These are phyloP conservation scores for Phytophthora hibernalis DNA, from an alignment of 352 stramenopile genomes.

Conservation along the genomic window DNA sequence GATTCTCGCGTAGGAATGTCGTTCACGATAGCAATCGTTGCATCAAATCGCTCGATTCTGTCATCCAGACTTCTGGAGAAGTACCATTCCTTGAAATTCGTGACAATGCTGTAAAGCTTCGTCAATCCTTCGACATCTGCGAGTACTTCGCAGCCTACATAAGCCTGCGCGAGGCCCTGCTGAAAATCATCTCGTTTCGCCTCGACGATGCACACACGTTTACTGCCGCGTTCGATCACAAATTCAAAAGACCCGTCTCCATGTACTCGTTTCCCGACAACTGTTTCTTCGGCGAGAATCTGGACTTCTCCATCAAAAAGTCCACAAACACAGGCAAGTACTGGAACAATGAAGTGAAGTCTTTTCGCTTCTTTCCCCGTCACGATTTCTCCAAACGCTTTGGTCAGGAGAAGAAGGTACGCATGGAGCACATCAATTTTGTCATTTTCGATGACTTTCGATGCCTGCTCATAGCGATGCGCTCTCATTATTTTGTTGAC, in stretches of 20 bases:
- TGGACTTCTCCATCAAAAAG: slow-evolving; percentile 9
- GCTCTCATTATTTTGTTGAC: neutral
- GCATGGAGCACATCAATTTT: neutral
- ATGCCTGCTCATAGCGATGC: neutral
- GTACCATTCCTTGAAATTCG: no score
- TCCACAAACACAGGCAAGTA: neutral
- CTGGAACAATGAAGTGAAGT: slow-evolving; percentile 7
- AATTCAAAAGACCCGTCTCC: neutral
- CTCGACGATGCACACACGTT: neutral
- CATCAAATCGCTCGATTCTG: slow-evolving; percentile 2
- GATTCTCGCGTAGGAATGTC: slow-evolving; percentile 4
- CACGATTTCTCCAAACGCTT: slow-evolving; percentile 3
- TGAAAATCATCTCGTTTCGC: neutral
- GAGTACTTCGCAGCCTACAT: slow-evolving; percentile 2
- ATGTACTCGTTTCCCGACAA: slow-evolving; percentile 4
- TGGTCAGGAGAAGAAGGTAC: slow-evolving; percentile 3
- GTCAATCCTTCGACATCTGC: no score
- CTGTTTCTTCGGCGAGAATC: neutral
- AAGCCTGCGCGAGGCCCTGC: neutral
- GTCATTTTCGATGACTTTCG: neutral
- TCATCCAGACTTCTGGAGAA: no score
- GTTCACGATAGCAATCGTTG: neutral
- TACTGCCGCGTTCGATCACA: slow-evolving; percentile 5
- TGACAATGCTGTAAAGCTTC: no score
- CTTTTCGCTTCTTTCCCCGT: neutral